A percentile compares a stretch with the other conserved stretches of the same genome.
Evolutionary conservation across 1,284 basidiomycete species (phyloP).

Genomic region (Ceratobasidium sp.): DNA sequence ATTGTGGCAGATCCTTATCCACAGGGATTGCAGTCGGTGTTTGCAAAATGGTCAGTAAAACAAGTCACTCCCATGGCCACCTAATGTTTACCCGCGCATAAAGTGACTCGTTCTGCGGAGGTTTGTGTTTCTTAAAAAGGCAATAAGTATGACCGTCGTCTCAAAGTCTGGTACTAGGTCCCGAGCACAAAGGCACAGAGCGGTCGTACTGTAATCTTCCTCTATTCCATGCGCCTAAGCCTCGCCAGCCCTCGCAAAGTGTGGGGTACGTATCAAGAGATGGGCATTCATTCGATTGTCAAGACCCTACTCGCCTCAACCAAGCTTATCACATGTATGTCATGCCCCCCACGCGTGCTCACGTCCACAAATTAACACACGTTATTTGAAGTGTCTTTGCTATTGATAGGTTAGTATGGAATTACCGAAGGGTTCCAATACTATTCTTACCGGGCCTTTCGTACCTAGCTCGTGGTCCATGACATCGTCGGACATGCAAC

Average conservation of each 20-base stretch:
- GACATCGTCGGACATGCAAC: conserved; percentile 57
- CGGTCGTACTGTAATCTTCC: conserved; percentile 65
- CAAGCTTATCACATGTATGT: conserved; percentile 67
- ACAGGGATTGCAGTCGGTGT: conserved; percentile 63
- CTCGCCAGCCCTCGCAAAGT: conserved; percentile 48
- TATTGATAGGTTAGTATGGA: conserved; percentile 60
- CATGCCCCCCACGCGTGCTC: not conserved
- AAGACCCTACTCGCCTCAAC: conserved; percentile 64
- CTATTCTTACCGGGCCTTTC: not conserved
- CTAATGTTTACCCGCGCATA: not conserved
- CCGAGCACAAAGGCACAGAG: conserved; percentile 60
- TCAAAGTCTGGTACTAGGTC: conserved; percentile 54
- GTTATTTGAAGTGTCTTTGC: conserved; percentile 60
- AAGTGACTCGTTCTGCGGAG: conserved; percentile 67
- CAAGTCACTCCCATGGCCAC: not conserved
- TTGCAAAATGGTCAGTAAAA: conserved; percentile 63
- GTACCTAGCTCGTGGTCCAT: conserved; percentile 64
- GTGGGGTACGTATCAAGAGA: conserved; percentile 66
- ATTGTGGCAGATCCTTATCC: conserved; percentile 72
- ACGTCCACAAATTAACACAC: not conserved
- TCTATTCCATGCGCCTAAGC: conserved; percentile 62
- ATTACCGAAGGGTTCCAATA: not conserved
- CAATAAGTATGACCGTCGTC: not conserved
- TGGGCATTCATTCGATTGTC: conserved; percentile 65
- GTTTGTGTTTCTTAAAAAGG: conserved; percentile 51